phyloP scores from a whole-genome alignment of 2,329 filamentous ascomycete genomes.

The Hortaea werneckii region DNA sequence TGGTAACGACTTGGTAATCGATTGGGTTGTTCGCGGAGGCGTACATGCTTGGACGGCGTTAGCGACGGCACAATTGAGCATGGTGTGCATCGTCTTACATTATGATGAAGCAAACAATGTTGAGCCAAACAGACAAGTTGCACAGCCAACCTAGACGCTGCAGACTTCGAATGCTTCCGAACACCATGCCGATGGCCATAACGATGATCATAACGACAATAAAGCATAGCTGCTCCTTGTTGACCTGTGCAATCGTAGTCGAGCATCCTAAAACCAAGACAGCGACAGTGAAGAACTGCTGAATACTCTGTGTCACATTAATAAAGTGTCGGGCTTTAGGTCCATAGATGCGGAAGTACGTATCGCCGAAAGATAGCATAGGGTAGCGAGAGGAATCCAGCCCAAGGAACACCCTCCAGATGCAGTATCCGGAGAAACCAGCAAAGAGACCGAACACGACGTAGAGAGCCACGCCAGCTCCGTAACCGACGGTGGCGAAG shows the following conservation, averaged over 20 bases:
- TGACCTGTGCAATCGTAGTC: constrained; percentile 42
- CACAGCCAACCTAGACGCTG: constrained; percentile 46
- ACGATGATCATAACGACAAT: constrained; percentile 41
- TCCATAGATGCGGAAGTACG: constrained; percentile 31
- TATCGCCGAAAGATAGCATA: constrained; percentile 31
- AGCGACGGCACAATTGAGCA: not conserved
- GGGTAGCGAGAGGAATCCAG: constrained; percentile 33
- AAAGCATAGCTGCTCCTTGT: constrained; percentile 35
- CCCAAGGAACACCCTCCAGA: constrained; percentile 28
- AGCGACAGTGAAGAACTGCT: constrained; percentile 41
- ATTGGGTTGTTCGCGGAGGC: constrained; percentile 40
- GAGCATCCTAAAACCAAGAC: constrained; percentile 41
- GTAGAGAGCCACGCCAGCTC: constrained; percentile 28
- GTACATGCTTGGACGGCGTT: constrained; percentile 41
- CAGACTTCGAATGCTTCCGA: constrained; percentile 47
- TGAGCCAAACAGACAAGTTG: constrained; percentile 46
- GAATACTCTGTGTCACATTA: constrained; percentile 28
- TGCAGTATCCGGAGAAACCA: constrained; percentile 12
- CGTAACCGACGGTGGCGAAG: constrained; percentile 21
- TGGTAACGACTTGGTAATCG: constrained; percentile 30
- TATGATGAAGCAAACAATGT: constrained; percentile 40
- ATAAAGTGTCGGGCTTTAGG: constrained; percentile 26
- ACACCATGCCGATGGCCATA: constrained; percentile 37
- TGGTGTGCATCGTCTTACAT: constrained; percentile 1
- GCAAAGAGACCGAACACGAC: constrained; percentile 26